These are phyloP conservation scores for Teratosphaeria destructans DNA, from an alignment of 2,329 filamentous ascomycete genomes.

Conservation along the genomic window DNA sequence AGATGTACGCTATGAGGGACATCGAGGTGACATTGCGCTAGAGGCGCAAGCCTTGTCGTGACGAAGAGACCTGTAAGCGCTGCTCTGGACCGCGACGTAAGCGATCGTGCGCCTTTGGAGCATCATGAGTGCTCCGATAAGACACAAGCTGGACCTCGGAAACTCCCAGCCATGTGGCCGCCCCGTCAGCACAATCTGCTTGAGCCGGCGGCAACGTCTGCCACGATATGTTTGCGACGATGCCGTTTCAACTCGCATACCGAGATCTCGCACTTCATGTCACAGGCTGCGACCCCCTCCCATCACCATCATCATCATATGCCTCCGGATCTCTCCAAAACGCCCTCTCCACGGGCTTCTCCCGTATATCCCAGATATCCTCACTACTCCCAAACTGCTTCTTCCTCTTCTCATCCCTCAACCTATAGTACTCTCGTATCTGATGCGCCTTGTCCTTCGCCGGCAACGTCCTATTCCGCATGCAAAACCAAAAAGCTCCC, in stretches of 20 bases:
- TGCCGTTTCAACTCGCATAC: too few species aligned
- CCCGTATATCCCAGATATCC: conserved; percentile 76
- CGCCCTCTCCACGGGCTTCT: conserved; percentile 46
- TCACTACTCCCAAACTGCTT: conserved; percentile 68
- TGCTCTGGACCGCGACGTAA: too few species aligned
- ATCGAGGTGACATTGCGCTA: too few species aligned
- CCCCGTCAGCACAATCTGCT: too few species aligned
- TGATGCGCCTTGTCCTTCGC: conserved; percentile 48
- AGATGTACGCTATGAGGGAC: background rate
- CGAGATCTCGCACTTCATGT: conserved; percentile 16
- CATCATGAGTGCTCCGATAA: too few species aligned
- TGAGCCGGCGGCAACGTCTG: background rate
- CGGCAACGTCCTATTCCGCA: conserved; percentile 62
- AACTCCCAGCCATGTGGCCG: too few species aligned
- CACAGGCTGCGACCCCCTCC: conserved; percentile 16
- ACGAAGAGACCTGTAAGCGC: too few species aligned
- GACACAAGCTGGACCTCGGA: too few species aligned
- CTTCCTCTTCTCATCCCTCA: conserved; percentile 50
- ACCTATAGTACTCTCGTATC: conserved; percentile 58
- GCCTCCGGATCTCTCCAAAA: conserved; percentile 29
- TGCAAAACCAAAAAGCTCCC: conserved; percentile 96
- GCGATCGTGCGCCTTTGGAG: too few species aligned
- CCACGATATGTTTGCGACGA: conserved; percentile 11
- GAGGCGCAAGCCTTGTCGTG: too few species aligned
- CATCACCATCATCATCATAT: conserved; percentile 8